A percentile compares a stretch with the other conserved stretches of the same genome.
Conservation (phyloP, 176 grass and related monocot genomes). For the Zizania latifolia region DNA sequence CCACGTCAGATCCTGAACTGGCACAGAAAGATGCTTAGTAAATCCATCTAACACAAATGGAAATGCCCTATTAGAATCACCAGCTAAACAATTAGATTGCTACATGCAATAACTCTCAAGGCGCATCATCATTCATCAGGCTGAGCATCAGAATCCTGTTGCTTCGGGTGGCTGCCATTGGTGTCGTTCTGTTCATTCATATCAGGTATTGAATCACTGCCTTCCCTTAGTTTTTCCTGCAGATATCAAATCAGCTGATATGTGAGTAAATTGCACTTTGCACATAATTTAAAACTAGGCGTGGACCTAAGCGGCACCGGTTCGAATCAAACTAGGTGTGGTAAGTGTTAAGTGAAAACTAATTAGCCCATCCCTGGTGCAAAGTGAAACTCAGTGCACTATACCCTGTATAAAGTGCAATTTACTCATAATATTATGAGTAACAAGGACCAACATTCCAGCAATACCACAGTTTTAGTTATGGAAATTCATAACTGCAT, state of each 20-base stretch:
- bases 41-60: constrained; percentile 2
- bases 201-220: constrained; percentile 34
- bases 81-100: constrained; percentile 2
- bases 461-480: neutral
- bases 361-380: too few species aligned
- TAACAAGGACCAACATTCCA: neutral
- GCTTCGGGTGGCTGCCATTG: constrained; percentile 15
- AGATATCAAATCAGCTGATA: constrained; percentile 10
- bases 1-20: neutral
- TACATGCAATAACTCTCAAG: neutral
- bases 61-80: constrained; percentile 10
- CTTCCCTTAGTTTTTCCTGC: constrained; percentile 63
- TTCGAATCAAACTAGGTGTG: too few species aligned
- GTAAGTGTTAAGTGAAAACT: too few species aligned
- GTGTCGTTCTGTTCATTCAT: constrained; percentile 39
- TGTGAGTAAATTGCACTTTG: too few species aligned
- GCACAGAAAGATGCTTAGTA: neutral
- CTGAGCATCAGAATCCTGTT: constrained; percentile 26
- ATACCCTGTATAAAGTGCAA: too few species aligned
- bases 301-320: too few species aligned
- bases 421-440: too few species aligned
- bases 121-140: neutral
- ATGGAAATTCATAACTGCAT: neutral
- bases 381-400: too few species aligned
- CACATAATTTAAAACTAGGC: too few species aligned